A percentile compares a stretch with the other conserved stretches of the same genome.
Conservation (phyloP, 805 yeast genomes). For the Kodamaea lidongshanica region DNA sequence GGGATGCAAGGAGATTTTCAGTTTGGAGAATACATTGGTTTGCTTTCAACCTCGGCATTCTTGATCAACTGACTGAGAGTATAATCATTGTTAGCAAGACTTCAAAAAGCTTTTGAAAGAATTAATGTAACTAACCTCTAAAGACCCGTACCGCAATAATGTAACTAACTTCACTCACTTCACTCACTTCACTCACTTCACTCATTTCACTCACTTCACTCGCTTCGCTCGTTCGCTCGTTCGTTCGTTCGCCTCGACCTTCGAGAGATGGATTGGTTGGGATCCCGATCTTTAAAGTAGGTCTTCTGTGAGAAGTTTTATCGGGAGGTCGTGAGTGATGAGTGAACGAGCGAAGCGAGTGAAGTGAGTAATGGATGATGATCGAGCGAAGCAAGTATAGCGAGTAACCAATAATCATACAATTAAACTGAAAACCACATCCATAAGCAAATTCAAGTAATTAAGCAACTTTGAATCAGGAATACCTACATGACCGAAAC, state of each 20-base stretch:
- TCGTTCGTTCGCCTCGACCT: slow-evolving; percentile 37
- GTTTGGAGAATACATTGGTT: slow-evolving; percentile 42
- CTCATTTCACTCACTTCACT: no score
- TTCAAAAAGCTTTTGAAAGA: slow-evolving; percentile 40
- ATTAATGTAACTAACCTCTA: slow-evolving; percentile 40
- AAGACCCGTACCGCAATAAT: no score
- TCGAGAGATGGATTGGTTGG: slow-evolving; percentile 31
- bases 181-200: no score
- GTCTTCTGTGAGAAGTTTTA: slow-evolving; percentile 20
- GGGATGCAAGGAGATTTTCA: slow-evolving; percentile 35
- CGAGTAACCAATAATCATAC: no score
- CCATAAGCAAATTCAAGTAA: no score
- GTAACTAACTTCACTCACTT: no score
- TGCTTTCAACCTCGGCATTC: slow-evolving; percentile 22
- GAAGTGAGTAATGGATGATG: no score
- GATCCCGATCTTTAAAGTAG: slow-evolving; percentile 24
- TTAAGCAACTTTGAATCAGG: no score
- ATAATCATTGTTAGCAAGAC: slow-evolving; percentile 39
- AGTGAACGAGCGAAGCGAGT: slow-evolving; percentile 6
- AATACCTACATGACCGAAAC: no score
- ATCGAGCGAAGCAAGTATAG: no score
- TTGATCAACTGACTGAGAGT: slow-evolving; percentile 39
- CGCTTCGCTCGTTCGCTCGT: no score
- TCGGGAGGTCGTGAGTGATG: slow-evolving; percentile 8
- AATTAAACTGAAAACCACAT: slow-evolving; percentile 1